Conservation (phyloP, 1,284 basidiomycete genomes). For the Cryptococcus wingfieldii region DNA sequence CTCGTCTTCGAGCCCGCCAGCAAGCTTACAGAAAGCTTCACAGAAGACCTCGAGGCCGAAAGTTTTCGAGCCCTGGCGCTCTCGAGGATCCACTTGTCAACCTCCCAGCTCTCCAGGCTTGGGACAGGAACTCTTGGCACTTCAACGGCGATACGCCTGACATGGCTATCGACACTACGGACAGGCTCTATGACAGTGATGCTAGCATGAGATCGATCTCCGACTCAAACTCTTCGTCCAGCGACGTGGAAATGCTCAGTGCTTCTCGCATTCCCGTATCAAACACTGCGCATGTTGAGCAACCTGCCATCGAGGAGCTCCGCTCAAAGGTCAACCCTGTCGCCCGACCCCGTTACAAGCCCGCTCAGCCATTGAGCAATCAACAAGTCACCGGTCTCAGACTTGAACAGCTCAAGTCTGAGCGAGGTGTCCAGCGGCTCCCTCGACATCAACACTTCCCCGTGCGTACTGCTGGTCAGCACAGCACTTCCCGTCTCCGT, state of each 20-base stretch:
- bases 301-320: background rate
- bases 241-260: constrained; percentile 7
- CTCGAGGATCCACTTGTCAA: constrained; percentile 10
- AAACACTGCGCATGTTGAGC: too few species aligned
- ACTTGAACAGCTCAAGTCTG: background rate
- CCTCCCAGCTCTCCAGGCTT: constrained; percentile 8
- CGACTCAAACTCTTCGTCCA: background rate
- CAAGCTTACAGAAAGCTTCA: too few species aligned
- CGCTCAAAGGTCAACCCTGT: background rate
- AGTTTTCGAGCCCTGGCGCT: background rate
- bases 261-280: background rate
- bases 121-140: background rate
- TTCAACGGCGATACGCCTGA: background rate
- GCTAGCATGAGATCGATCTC: background rate
- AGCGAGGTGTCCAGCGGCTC: background rate
- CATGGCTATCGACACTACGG: constrained; percentile 7
- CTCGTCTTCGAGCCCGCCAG: too few species aligned
- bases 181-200: constrained; percentile 5
- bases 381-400: background rate
- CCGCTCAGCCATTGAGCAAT: constrained; percentile 4
- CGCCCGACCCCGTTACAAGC: constrained; percentile 7
- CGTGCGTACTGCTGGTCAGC: constrained; percentile 7
- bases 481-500: constrained; percentile 12
- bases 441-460: constrained; percentile 1
- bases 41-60: too few species aligned